Evolutionary conservation across 345 rosid species (phyloP), one percentile per base, ranked within the genome.

Genomic region (Populus deltoides): DNA sequence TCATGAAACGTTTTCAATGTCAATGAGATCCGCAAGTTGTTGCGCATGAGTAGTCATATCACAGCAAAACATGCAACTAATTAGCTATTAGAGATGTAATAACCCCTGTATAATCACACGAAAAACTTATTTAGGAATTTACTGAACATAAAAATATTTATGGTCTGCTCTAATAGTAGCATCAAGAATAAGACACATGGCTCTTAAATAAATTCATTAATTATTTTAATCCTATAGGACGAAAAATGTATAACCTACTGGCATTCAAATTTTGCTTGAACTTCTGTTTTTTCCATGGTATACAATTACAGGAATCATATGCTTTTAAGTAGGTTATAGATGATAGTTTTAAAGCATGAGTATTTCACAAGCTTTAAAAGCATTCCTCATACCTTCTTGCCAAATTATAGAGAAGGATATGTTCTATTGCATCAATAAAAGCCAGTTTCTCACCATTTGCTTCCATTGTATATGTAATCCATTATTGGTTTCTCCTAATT

Each of bases 11-110:
- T 29, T 33, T 15, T 66, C 45, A 25, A 35, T 63, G 75, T 65
- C 73, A 66, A 62, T 65, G 53, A 70, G 36, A 62, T 13, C 9
- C n/a, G 53, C 79, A 53, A 66, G 51, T 74, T 70, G 67, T 36
- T 35, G 59, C 20, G 69, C 68, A 81, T 71, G 22, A 38, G 31
- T 70, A 43, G 49, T 82, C 79, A 65, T 78, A 24, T 82, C 79
- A 33, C 35, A 27, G 65, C 18, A 59, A 81, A 43, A 35, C 55
- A 67, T 67, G 74, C 66, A 72, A 45, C 74, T 38, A 57, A 45
- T 38, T 20, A 51, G 66, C 29, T 49, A 41, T n/a, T 59, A 59
- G 65, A n/a, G 65, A 59, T 24, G 65, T 25, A 59, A 24, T 59
- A 25, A 43, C 16, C 65, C 63, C 49, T 61, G 13, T 43, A 36